Percentiles rank a stretch among this genome's conserved stretches.
Evolutionary conservation across 805 yeast species (phyloP).

Genomic region (Torulaspora indica): DNA sequence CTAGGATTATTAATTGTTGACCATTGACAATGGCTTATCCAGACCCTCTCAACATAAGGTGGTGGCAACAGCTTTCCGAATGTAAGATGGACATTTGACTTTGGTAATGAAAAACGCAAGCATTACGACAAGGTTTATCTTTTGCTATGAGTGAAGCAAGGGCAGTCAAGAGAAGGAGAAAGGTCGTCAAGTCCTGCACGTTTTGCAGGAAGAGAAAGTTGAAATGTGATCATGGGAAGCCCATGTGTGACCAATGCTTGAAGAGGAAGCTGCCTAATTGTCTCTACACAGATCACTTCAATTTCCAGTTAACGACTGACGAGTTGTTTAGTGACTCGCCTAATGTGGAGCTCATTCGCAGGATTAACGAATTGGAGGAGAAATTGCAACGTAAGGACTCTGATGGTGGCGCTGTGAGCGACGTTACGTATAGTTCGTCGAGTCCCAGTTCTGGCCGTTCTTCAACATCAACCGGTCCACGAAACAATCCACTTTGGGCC

Average conservation of each 20-base stretch:
- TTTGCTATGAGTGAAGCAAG: slow-evolving; percentile 4
- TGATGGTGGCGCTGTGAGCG: background rate
- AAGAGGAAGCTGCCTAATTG: slow-evolving; percentile 33
- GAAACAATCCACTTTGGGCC: slow-evolving; percentile 14
- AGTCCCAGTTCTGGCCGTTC: background rate
- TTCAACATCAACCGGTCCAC: background rate
- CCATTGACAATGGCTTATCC: too few species aligned
- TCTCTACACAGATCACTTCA: slow-evolving; percentile 25
- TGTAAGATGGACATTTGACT: background rate
- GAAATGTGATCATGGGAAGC: slow-evolving; percentile 54
- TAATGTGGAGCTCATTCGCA: slow-evolving; percentile 22
- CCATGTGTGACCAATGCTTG: slow-evolving; percentile 42
- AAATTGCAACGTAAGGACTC: slow-evolving; percentile 4
- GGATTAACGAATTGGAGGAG: slow-evolving; percentile 21
- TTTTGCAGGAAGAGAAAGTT: slow-evolving; percentile 61
- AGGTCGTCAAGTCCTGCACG: slow-evolving; percentile 40
- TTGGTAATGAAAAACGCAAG: background rate
- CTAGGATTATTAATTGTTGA: too few species aligned
- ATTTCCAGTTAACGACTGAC: slow-evolving; percentile 20
- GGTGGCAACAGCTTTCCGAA: background rate
- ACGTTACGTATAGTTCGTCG: background rate
- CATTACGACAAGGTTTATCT: background rate
- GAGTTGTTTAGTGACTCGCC: slow-evolving; percentile 26
- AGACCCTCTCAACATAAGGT: too few species aligned
- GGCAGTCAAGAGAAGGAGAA: slow-evolving; percentile 24